phyloP scores from a whole-genome alignment of 2,329 filamentous ascomycete species.

The Trichophyton mentagrophytes region DNA sequence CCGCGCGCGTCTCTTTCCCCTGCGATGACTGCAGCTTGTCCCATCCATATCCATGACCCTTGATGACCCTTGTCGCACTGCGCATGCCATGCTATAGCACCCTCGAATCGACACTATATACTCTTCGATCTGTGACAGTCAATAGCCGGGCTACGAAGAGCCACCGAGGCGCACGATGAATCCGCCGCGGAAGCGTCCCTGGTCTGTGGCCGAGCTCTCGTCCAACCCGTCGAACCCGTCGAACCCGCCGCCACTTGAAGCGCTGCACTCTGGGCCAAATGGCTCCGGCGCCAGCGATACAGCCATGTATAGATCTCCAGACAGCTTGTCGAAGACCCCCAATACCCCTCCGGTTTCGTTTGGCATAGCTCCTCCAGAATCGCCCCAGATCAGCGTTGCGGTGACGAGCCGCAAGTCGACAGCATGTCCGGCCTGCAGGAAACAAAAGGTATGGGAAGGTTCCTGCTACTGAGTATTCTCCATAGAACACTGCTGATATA shows the following conservation, averaged over 20 bases:
- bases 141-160: neutral
- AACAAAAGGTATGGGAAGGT: slow-evolving; percentile 33
- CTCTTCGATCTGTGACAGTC: neutral
- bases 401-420: slow-evolving; percentile 28
- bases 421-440: slow-evolving; percentile 39
- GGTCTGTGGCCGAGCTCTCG: slow-evolving; percentile 7
- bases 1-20: neutral
- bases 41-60: slow-evolving; percentile 2
- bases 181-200: slow-evolving; percentile 8
- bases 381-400: slow-evolving; percentile 7
- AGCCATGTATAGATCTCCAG: slow-evolving; percentile 7
- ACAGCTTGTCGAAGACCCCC: slow-evolving; percentile 5
- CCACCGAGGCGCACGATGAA: slow-evolving; percentile 4
- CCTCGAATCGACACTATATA: neutral
- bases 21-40: slow-evolving; percentile 1
- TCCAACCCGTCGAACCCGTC: slow-evolving; percentile 3
- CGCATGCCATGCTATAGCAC: neutral
- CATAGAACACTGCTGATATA: neutral
- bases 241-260: neutral
- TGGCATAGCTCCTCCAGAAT: neutral
- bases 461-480: neutral
- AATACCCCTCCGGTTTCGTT: slow-evolving; percentile 5
- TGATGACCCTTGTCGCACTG: slow-evolving; percentile 2
- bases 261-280: neutral
- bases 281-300: neutral